Base-by-base conservation (phyloP, 2,329 filamentous ascomycete species). In the Albifimbria verrucaria region DNA sequence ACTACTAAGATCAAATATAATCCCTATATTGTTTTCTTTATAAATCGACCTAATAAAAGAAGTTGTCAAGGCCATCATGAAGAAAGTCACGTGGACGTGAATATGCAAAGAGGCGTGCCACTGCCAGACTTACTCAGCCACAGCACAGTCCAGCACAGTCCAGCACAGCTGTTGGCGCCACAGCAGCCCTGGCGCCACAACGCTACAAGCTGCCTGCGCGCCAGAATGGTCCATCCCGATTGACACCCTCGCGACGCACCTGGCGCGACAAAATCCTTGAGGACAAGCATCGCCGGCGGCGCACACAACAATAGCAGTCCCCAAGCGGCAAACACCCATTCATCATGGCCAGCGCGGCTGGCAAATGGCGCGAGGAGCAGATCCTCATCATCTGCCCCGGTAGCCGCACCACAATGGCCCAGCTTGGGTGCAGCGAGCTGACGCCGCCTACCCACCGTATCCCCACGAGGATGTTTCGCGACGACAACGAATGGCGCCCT, bases 391-490 rank as follows among this genome's bases (percentile, higher is more conserved):
- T 92, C 73, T 88, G 87, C 71, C 88, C 89, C 28, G 92, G 92
- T 67, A 96, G 92, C 69, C 87, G 89, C 73, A 93, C 87, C 59
- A 96, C 92, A 54, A 85, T 96, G 75, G 92, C 92, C 60, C 92
- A 96, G 80, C 82, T 96, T 41, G 92, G 92, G 49, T 88, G 94
- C 62, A 87, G 86, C 62, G 92, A 97, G 76, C 87, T 97, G 70
- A 96, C 92, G 32, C 92, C 92, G 43, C 91, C 94, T n/a, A 82
- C 86, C 57, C 83, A 90, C 69, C 89, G 92, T 61, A 83, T 97
- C 60, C 86, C 89, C 26, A 97, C 93, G 72, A 88, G 94, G 76
- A 96, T 99, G 92, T 99, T 97, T 50, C 85, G 86, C 61, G 92
- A 95, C 54, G 86, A 89, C 66, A 92, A 85, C 66, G 89, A 93